Evolutionary conservation across 768 basidiomycete genomes (phyloP), one percentile per base, ranked within the genome.

Genomic region (Leccinum broughii): DNA sequence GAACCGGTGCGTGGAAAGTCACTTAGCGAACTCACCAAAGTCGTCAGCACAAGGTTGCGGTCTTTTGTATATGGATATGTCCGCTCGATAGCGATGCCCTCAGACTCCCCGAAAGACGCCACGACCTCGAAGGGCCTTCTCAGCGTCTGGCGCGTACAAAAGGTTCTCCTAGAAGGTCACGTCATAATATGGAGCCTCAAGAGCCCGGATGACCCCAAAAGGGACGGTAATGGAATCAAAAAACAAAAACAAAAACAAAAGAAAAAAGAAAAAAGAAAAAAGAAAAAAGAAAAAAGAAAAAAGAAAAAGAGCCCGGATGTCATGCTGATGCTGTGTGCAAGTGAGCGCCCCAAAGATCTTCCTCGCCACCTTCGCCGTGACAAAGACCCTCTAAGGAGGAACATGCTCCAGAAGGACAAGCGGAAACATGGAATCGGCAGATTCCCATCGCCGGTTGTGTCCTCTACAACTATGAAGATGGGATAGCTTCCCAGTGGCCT

Each of bases 401-500:
- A 48, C 46, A 11, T 48, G 46, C 46, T 48, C 46, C 46, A 48
- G 46, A 22, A 10, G 46, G 22, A 48, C 46, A 22, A 48, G 46
- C 10, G 4, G 46, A 4, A 22, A 22, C n/a, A 48, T 20, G 46
- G 46, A 10, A 9, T 48, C 46, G 10, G 46, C 46, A 10, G 22
- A 48, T 22, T n/a, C 20, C 46, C 22, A 13, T 22, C 20, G 4
- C 46, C 5, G 10, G 46, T 8, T 48, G n/a, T 22, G 32, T 32
- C 30, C 32, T 32, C 32, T 32, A 10, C 32, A 32, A 32, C 32
- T 10, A 32, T 32, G 10, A 68, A 91, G 6, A 88, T 65, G 13
- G 89, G 90, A 63, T 90, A 89, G 48, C 72, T 66, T 0, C 82
- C 88, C 48, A 86, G 74, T 14, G 76, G 72, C 1, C 82, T 82